phyloP scores from a whole-genome alignment of 345 rosid genomes.

The Citrus inodora region DNA sequence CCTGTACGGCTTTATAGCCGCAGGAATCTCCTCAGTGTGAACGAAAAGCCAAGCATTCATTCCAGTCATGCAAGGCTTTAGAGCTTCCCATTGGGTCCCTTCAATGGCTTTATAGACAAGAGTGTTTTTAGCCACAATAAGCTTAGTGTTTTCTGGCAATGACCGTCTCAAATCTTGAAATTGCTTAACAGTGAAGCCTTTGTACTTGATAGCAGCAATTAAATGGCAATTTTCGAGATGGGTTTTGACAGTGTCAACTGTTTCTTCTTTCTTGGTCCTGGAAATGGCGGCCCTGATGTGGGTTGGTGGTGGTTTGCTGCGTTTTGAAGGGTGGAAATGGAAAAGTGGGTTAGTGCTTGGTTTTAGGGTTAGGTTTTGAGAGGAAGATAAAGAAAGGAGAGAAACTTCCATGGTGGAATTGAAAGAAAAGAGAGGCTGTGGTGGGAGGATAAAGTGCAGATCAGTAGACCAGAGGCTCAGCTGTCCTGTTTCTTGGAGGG shows the following conservation, averaged over 20 bases:
- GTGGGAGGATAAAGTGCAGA: neutral
- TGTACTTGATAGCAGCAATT: conserved; percentile 73
- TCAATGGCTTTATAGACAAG: conserved; percentile 83
- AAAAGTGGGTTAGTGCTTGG: conserved; percentile 23
- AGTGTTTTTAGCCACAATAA: conserved; percentile 84
- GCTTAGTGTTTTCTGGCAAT: conserved; percentile 67
- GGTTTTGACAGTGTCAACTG: conserved; percentile 70
- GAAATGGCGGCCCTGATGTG: conserved; percentile 72
- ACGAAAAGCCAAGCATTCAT: conserved; percentile 97
- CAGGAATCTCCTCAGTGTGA: conserved; percentile 84
- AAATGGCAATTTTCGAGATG: conserved; percentile 81
- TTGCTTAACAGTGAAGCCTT: conserved; percentile 80
- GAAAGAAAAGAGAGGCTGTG: neutral
- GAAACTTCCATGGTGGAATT: conserved; percentile 55
- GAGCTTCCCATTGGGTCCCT: conserved; percentile 78
- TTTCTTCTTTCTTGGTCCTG: conserved; percentile 78
- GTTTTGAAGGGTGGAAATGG: conserved; percentile 12
- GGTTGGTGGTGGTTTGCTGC: conserved; percentile 16
- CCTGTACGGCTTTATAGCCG: conserved; percentile 79
- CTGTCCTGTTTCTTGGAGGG: neutral
- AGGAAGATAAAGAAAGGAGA: conserved; percentile 60
- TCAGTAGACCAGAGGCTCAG: neutral
- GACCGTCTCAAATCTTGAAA: conserved; percentile 72
- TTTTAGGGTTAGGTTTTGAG: conserved; percentile 23
- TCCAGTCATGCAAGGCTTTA: conserved; percentile 93